Evolutionary conservation across 148 eudicot species (phyloP).

Genomic region (Vaccinium macrocarpon): DNA sequence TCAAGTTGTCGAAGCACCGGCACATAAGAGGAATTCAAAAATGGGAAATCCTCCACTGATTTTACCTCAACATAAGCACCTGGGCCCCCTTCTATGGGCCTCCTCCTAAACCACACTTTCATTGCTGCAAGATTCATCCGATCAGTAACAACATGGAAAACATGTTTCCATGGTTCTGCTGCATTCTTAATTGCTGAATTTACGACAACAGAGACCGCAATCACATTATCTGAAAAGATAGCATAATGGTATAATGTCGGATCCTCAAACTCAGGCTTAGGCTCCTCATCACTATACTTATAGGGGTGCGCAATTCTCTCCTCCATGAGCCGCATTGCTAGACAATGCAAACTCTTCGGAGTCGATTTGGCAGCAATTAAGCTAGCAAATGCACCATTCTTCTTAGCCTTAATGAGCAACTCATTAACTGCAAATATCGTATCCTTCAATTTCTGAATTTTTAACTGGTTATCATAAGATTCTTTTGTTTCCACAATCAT

Average conservation of each 20-base stretch:
- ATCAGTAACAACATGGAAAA: constrained; percentile 84
- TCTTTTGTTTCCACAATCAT: constrained; percentile 82
- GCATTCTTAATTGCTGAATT: constrained; percentile 76
- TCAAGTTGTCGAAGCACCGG: constrained; percentile 78
- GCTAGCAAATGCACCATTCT: constrained; percentile 81
- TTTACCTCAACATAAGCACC: constrained; percentile 88
- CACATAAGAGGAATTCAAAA: constrained; percentile 72
- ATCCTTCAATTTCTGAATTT: constrained; percentile 91
- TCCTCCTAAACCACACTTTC: constrained; percentile 92
- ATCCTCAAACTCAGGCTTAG: constrained; percentile 89
- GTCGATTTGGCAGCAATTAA: constrained; percentile 78
- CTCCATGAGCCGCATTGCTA: constrained; percentile 85
- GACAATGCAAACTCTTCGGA: constrained; percentile 92
- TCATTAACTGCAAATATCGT: constrained; percentile 91
- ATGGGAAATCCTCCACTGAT: constrained; percentile 61
- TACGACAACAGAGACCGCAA: constrained; percentile 90
- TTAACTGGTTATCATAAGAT: constrained; percentile 88
- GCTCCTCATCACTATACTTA: constrained; percentile 69
- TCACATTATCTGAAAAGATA: constrained; percentile 86
- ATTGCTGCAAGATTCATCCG: constrained; percentile 85
- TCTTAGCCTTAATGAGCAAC: constrained; percentile 70
- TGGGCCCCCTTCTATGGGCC: constrained; percentile 69
- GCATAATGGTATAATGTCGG: constrained; percentile 80
- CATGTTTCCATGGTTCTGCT: constrained; percentile 78
- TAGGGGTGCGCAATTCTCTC: constrained; percentile 80